phyloP scores from a whole-genome alignment of 176 grass and related monocot species.

The Tillandsia leiboldiana region DNA sequence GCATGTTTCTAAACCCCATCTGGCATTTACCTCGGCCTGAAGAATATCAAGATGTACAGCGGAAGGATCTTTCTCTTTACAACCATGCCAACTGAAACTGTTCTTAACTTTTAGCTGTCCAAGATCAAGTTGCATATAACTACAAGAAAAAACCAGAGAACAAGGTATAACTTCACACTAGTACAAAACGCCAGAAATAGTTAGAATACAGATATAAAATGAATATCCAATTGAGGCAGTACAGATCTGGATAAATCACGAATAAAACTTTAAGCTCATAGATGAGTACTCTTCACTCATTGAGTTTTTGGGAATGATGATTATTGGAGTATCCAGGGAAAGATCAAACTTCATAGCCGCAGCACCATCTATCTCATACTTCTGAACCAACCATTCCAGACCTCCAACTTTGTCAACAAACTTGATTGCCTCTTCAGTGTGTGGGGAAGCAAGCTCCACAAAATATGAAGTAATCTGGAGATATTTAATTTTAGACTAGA shows the following conservation, averaged over 20 bases:
- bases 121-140: constrained; percentile 97
- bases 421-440: constrained; percentile 93
- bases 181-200: no score
- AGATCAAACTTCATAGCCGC: constrained; percentile 86
- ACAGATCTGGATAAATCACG: constrained; percentile 8
- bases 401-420: constrained; percentile 96
- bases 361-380: constrained; percentile 94
- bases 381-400: constrained; percentile 93
- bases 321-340: constrained; percentile 90
- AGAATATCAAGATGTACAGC: constrained; percentile 93
- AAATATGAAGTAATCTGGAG: constrained; percentile 90
- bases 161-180: not conserved
- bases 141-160: constrained; percentile 28
- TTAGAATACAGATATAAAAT: no score
- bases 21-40: constrained; percentile 56
- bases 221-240: not conserved
- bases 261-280: constrained; percentile 5
- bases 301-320: constrained; percentile 84
- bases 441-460: constrained; percentile 95
- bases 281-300: constrained; percentile 74
- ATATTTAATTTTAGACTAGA: not conserved
- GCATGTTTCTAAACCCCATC: not conserved
- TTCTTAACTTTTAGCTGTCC: constrained; percentile 77
- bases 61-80: constrained; percentile 74
- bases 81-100: constrained; percentile 81